Percentiles rank a stretch among this genome's conserved stretches.
Conservation (phyloP, 768 basidiomycete species). For the Agaricus blazei region DNA sequence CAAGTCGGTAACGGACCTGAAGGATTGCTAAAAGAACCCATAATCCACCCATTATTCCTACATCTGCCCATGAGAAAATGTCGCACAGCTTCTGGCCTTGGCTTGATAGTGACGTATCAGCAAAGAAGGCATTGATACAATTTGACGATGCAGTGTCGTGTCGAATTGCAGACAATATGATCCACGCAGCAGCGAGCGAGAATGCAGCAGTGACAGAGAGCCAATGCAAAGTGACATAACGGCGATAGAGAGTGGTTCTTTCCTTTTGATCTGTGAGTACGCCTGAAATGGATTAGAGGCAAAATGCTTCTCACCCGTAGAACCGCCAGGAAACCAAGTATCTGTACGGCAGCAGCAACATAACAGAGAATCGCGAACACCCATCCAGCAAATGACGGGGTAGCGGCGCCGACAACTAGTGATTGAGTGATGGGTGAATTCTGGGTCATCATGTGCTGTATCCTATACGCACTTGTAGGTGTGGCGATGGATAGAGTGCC, state of each 20-base stretch:
- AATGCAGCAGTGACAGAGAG: conserved; percentile 56
- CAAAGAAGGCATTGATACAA: conserved; percentile 61
- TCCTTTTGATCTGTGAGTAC: conserved; percentile 41
- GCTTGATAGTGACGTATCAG: conserved; percentile 28
- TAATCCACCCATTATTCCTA: conserved; percentile 86
- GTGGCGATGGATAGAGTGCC: conserved; percentile 76
- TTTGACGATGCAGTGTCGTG: conserved; percentile 66
- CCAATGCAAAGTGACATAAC: conserved; percentile 66
- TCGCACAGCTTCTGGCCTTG: conserved; percentile 76
- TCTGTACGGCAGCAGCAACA: conserved; percentile 67
- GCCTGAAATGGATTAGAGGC: background rate
- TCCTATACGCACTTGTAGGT: conserved; percentile 58
- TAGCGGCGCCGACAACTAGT: conserved; percentile 80
- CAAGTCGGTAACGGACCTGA: conserved; percentile 47
- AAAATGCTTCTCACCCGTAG: conserved; percentile 47
- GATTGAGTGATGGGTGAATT: background rate
- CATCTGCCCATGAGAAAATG: conserved; percentile 88
- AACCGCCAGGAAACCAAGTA: conserved; percentile 85
- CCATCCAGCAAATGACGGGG: conserved; percentile 70
- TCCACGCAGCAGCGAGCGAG: conserved; percentile 75
- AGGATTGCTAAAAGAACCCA: conserved; percentile 78
- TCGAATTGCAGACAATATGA: conserved; percentile 70
- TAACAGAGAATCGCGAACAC: conserved; percentile 77
- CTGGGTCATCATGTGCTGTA: background rate
- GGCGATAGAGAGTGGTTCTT: conserved; percentile 55